Evolutionary conservation across 2,329 filamentous ascomycete species (phyloP), one percentile per base, ranked within the genome.

Genomic region (Periconia macrospinosa): DNA sequence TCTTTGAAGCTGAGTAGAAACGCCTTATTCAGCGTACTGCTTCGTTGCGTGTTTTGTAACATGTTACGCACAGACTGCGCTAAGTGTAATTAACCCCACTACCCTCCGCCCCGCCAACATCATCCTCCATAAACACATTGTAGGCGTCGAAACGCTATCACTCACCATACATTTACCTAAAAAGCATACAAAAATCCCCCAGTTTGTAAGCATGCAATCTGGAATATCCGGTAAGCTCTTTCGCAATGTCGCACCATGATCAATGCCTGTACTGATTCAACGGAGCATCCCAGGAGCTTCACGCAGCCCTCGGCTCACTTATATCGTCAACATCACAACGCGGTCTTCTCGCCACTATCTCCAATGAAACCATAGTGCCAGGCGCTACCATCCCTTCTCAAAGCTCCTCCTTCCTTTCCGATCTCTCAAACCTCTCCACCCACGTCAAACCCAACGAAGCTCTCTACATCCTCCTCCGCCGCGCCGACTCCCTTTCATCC

Each of bases 401-500:
- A 20, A 77, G 80, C 19, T 73, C 79, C 52, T 79, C 80, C 53
- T 92, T 93, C 75, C 71, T 78, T 58, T 71, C 80, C 62, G 89
- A 92, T 68, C 81, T 93, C 45, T 65, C 78, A 0, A 79, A 82
- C 52, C 81, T 94, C 17, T 73, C 82, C 49, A 76, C 84, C 10
- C 82, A 88, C 70, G 78, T 93, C 60, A 83, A 85, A 65, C 80
- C 84, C 54, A 85, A 86, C 60, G 81, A 82, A 52, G 86, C 91
- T 0, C 81, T 88, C 44, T 94, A 92, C 76, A 81, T 90, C 62
- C 83, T 94, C 65, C 83, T 94, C 41, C 87, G 89, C 46, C 86
- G 87, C 51, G 81, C 87, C 71, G 79, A 85, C 48, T 70, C 74
- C 37, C 68, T 72, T 52, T 57, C 63, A 27, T 85, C 68, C 1